Evolutionary conservation across 1,284 basidiomycete genomes (phyloP).

Genomic region (Moesziomyces antarcticus): DNA sequence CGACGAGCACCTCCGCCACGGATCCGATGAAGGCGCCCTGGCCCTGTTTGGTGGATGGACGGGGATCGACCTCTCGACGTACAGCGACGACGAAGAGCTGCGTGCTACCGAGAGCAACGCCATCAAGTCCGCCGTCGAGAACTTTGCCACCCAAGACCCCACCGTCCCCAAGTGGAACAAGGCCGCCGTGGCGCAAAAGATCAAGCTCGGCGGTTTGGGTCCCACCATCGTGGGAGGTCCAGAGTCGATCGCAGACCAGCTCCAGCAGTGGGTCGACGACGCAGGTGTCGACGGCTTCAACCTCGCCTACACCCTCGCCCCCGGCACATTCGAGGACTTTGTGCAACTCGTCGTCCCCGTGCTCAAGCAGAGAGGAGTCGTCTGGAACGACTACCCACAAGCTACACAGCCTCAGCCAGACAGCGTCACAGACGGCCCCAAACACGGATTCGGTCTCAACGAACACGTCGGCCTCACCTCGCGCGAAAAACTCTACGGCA

Average conservation of each 20-base stretch:
- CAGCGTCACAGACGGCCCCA: slow-evolving; percentile 16
- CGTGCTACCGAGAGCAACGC: slow-evolving; percentile 53
- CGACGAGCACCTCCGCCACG: slow-evolving; percentile 54
- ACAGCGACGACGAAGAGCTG: slow-evolving; percentile 61
- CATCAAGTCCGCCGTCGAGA: slow-evolving; percentile 63
- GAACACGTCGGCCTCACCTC: slow-evolving; percentile 53
- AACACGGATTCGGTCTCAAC: slow-evolving; percentile 42
- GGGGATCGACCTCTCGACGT: slow-evolving; percentile 57
- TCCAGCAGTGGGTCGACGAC: slow-evolving; percentile 55
- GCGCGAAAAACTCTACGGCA: slow-evolving; percentile 61
- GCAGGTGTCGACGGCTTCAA: slow-evolving; percentile 64
- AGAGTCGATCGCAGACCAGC: slow-evolving; percentile 47
- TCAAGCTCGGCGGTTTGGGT: slow-evolving; percentile 64
- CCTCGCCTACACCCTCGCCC: slow-evolving; percentile 51
- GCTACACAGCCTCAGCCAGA: slow-evolving; percentile 13
- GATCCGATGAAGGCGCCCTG: slow-evolving; percentile 62
- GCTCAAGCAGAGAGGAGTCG: slow-evolving; percentile 56
- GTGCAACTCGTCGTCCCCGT: slow-evolving; percentile 57
- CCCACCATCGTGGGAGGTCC: slow-evolving; percentile 56
- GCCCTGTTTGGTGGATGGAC: slow-evolving; percentile 68
- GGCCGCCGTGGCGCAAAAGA: slow-evolving; percentile 52
- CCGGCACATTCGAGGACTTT: slow-evolving; percentile 60
- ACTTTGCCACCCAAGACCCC: slow-evolving; percentile 60
- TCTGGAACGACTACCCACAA: slow-evolving; percentile 59
- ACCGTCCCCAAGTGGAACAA: slow-evolving; percentile 63